phyloP scores from a whole-genome alignment of 768 basidiomycete species.

The Russula sp. region DNA sequence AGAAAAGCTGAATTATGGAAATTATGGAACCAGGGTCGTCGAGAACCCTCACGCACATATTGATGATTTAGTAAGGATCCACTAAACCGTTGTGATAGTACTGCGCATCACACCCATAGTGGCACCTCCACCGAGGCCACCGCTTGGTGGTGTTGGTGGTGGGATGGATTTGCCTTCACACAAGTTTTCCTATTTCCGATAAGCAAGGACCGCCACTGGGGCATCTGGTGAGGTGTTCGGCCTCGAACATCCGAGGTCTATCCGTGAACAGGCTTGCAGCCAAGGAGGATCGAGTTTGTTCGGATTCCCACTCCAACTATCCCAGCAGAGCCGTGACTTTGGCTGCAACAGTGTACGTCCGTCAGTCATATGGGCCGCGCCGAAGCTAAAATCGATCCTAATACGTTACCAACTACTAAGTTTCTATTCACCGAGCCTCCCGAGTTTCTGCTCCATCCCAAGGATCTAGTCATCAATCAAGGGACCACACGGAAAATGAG shows the following conservation, averaged over 20 bases:
- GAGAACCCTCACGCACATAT: background rate
- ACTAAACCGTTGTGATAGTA: background rate
- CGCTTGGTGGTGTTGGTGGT: background rate
- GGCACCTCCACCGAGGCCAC: background rate
- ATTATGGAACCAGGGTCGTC: background rate
- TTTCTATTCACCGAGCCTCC: background rate
- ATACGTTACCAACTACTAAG: background rate
- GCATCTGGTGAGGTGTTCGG: background rate
- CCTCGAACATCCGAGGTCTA: too few species aligned
- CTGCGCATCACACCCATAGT: background rate
- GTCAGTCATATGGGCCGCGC: constrained; percentile 3
- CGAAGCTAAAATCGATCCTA: background rate
- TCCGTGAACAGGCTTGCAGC: too few species aligned
- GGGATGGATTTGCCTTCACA: background rate
- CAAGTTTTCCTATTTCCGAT: background rate
- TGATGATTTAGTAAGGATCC: background rate
- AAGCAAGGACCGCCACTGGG: background rate
- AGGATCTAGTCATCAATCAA: constrained; percentile 8
- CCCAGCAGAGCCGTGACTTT: background rate
- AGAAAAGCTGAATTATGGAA: background rate
- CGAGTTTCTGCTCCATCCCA: background rate
- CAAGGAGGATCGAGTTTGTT: too few species aligned
- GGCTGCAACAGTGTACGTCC: constrained; percentile 1
- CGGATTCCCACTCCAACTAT: too few species aligned
- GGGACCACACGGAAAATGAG: too few species aligned